Conservation (phyloP, 805 yeast species). For the Brettanomyces nanus region DNA sequence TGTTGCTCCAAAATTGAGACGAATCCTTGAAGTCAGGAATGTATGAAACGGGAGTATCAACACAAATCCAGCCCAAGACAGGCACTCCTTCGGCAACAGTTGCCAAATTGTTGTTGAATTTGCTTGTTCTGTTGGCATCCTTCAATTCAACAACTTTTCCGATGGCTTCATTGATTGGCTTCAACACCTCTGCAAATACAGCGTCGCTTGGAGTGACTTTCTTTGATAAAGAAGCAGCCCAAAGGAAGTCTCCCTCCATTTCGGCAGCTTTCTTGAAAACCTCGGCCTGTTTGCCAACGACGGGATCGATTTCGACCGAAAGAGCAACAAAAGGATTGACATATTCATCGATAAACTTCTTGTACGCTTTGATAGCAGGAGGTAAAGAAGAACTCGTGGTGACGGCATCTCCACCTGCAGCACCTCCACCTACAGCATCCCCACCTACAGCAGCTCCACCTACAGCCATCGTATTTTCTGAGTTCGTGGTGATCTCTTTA, state of each 20-base stretch:
- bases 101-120: slow-evolving; percentile 61
- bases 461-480: background rate
- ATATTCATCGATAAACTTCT: slow-evolving; percentile 39
- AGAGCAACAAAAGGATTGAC: slow-evolving; percentile 52
- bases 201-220: slow-evolving; percentile 58
- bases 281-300: slow-evolving; percentile 49
- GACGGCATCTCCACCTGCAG: slow-evolving; percentile 13
- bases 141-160: slow-evolving; percentile 53
- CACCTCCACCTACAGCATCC: slow-evolving; percentile 12
- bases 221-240: slow-evolving; percentile 48
- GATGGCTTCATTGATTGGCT: slow-evolving; percentile 61
- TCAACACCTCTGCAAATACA: slow-evolving; percentile 44
- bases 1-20: slow-evolving; percentile 89
- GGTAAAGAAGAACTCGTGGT: slow-evolving; percentile 26
- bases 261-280: slow-evolving; percentile 45
- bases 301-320: slow-evolving; percentile 47
- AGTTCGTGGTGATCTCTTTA: background rate
- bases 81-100: slow-evolving; percentile 87
- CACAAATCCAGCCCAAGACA: slow-evolving; percentile 84
- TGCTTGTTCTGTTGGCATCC: slow-evolving; percentile 66
- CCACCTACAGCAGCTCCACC: slow-evolving; percentile 10
- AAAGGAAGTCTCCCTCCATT: slow-evolving; percentile 50
- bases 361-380: slow-evolving; percentile 44
- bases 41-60: slow-evolving; percentile 63
- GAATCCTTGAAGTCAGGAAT: slow-evolving; percentile 83